These are phyloP conservation scores for Purpureocillium takamizusanense DNA, from an alignment of 2,329 filamentous ascomycete genomes.

Conservation along the genomic window DNA sequence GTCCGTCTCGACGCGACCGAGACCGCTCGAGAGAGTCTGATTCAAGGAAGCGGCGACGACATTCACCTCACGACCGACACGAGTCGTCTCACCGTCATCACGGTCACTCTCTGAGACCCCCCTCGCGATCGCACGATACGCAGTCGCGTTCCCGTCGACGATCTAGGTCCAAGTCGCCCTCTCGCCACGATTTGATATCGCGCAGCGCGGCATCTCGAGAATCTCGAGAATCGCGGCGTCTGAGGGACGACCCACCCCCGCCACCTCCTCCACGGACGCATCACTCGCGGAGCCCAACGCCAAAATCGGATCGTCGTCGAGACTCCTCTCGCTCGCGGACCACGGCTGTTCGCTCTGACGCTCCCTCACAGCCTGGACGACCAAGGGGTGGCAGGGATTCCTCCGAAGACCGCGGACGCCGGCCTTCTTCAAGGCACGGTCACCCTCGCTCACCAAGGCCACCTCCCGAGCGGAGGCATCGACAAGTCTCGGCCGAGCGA, in stretches of 20 bases:
- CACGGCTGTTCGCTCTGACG: too few species aligned
- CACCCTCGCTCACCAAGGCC: constrained; percentile 17
- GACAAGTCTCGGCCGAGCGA: constrained; percentile 18
- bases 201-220: background rate
- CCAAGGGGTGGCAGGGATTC: constrained; percentile 4
- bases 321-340: background rate
- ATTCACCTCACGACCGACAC: constrained; percentile 22
- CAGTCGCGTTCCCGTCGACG: constrained; percentile 11
- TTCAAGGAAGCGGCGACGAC: constrained; percentile 20
- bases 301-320: constrained; percentile 2
- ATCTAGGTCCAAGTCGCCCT: constrained; percentile 16
- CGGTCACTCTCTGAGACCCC: constrained; percentile 18
- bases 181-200: constrained; percentile 4
- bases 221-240: constrained; percentile 14
- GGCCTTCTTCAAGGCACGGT: constrained; percentile 11
- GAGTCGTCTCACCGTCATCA: constrained; percentile 20
- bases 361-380: too few species aligned
- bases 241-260: constrained; percentile 7
- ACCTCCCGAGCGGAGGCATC: constrained; percentile 16
- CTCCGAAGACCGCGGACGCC: constrained; percentile 8
- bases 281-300: constrained; percentile 6
- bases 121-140: constrained; percentile 12
- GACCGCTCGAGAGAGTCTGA: constrained; percentile 28
- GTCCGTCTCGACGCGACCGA: constrained; percentile 27
- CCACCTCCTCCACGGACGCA: background rate